Evolutionary conservation across 1,139 yeast species (phyloP).

Genomic region (Kurtzmaniella natalensis): DNA sequence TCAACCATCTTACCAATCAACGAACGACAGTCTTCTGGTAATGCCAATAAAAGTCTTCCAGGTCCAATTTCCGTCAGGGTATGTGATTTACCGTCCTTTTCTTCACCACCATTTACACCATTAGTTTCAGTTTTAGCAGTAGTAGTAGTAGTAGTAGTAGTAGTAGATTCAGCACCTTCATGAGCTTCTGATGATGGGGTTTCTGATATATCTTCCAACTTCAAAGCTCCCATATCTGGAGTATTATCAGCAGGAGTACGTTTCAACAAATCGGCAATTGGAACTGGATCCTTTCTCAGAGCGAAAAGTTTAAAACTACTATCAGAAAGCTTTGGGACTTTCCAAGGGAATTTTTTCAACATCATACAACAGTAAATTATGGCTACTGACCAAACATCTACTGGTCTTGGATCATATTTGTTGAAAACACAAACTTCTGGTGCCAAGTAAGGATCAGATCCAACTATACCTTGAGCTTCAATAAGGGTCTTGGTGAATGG

Average conservation of each 20-base stretch:
- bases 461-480: constrained; percentile 86
- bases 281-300: constrained; percentile 41
- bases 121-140: constrained; percentile 12
- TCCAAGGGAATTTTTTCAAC: constrained; percentile 93
- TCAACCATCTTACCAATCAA: constrained; percentile 73
- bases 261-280: constrained; percentile 38
- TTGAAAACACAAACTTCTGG: constrained; percentile 88
- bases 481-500: constrained; percentile 80
- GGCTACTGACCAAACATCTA: constrained; percentile 93
- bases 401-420: constrained; percentile 85
- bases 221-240: constrained; percentile 4
- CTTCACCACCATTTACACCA: constrained; percentile 17
- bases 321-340: constrained; percentile 84
- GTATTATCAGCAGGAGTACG: constrained; percentile 34
- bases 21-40: constrained; percentile 64
- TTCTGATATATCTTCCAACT: constrained; percentile 31
- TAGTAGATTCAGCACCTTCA: constrained; percentile 10
- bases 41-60: constrained; percentile 61
- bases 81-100: constrained; percentile 34
- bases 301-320: constrained; percentile 72
- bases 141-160: constrained; percentile 2
- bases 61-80: constrained; percentile 65
- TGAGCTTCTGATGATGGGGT: constrained; percentile 12
- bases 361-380: constrained; percentile 94
- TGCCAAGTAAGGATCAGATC: constrained; percentile 90